These are phyloP conservation scores for Neurospora sp. DNA, from an alignment of 495 filamentous ascomycete species.

Conservation along the genomic window DNA sequence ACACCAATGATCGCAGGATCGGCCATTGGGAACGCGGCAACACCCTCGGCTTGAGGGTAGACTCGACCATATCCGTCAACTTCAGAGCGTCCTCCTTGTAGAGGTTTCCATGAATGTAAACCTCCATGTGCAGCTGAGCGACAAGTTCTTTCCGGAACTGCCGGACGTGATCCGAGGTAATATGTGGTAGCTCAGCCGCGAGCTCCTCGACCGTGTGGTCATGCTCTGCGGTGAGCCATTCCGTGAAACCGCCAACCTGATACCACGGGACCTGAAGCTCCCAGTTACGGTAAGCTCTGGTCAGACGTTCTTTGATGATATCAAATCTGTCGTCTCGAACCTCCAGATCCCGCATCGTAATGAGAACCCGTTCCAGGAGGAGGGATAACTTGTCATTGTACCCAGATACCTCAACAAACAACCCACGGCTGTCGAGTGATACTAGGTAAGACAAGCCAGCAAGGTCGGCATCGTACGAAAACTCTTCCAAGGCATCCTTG, in stretches of 20 bases:
- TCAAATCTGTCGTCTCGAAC: constrained; percentile 77
- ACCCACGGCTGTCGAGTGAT: constrained; percentile 53
- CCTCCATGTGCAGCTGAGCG: constrained; percentile 77
- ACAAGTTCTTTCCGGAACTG: constrained; percentile 73
- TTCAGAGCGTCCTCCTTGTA: constrained; percentile 91
- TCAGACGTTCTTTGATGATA: constrained; percentile 80
- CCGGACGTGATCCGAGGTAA: constrained; percentile 64
- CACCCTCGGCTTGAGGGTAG: constrained; percentile 61
- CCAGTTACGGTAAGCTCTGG: constrained; percentile 70
- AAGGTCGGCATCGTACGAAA: constrained; percentile 93
- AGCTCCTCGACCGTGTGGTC: constrained; percentile 76
- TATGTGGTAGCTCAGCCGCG: constrained; percentile 60
- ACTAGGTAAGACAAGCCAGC: constrained; percentile 82
- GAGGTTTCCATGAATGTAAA: constrained; percentile 83
- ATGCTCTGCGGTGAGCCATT: constrained; percentile 67
- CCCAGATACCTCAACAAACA: constrained; percentile 72
- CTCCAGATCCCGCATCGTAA: constrained; percentile 75
- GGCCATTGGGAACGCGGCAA: constrained; percentile 75
- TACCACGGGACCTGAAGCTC: constrained; percentile 81
- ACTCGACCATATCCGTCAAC: constrained; percentile 73
- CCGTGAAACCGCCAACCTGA: constrained; percentile 77
- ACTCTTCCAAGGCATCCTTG: constrained; percentile 82
- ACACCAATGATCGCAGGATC: constrained; percentile 61
- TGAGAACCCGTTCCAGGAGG: constrained; percentile 80
- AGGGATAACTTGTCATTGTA: constrained; percentile 96